Percentiles rank a stretch among this genome's conserved stretches.
Evolutionary conservation across 2,329 filamentous ascomycete genomes (phyloP).

Genomic region (Saccharata proteae): DNA sequence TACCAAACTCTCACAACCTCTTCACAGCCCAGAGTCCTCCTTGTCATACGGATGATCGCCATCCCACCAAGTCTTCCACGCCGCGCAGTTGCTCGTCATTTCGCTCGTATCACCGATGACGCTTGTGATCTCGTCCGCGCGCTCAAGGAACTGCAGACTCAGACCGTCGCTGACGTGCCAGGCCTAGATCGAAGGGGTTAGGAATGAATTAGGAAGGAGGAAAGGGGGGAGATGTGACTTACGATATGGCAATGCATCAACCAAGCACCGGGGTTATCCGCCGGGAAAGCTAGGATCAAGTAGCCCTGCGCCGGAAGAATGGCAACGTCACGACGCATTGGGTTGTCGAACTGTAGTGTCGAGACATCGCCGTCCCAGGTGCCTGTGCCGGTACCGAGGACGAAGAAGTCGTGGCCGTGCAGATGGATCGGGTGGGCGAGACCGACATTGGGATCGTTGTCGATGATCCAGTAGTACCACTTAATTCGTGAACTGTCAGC

Average conservation of each 20-base stretch:
- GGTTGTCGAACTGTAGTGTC: conserved; percentile 25
- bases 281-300: conserved; percentile 40
- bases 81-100: conserved; percentile 17
- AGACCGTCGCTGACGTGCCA: conserved; percentile 30
- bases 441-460: conserved; percentile 21
- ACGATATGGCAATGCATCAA: conserved; percentile 11
- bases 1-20: too few relatives aligned
- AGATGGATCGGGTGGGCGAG: conserved; percentile 31
- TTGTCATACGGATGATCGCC: conserved; percentile 1
- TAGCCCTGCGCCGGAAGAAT: conserved; percentile 26
- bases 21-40: conserved; percentile 7
- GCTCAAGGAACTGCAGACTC: conserved; percentile 41
- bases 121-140: conserved; percentile 16
- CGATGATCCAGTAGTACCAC: conserved; percentile 39
- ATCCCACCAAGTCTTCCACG: conserved; percentile 22
- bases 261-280: conserved; percentile 39
- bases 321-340: conserved; percentile 27
- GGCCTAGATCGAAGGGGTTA: conserved; percentile 10
- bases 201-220: background rate
- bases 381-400: conserved; percentile 22
- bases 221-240: background rate
- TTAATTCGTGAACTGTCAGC: conserved; percentile 4
- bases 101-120: conserved; percentile 13
- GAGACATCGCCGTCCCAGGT: conserved; percentile 22
- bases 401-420: conserved; percentile 29